phyloP scores from a whole-genome alignment of 2,329 filamentous ascomycete genomes.

The Ophiostoma sp. region DNA sequence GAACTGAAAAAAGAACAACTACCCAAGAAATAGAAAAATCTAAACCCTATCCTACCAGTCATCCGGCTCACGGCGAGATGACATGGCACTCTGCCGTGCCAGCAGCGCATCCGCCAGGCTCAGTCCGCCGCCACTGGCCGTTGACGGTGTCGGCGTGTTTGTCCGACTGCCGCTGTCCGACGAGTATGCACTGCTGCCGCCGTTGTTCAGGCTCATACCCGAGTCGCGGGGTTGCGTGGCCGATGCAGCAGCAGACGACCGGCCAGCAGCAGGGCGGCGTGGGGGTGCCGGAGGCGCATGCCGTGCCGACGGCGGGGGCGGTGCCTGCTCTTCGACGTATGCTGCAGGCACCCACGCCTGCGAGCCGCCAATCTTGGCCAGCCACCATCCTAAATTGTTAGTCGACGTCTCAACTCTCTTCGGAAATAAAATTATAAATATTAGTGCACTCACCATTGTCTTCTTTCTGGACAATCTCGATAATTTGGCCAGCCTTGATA shows the following conservation, averaged over 20 bases:
- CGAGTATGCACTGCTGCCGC: slow-evolving; percentile 36
- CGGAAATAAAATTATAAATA: background rate
- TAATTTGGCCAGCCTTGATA: slow-evolving; percentile 70
- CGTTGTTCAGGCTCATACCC: slow-evolving; percentile 55
- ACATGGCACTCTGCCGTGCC: slow-evolving; percentile 71
- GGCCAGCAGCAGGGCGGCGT: slow-evolving; percentile 63
- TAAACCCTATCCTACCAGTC: slow-evolving; percentile 51
- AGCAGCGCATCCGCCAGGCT: slow-evolving; percentile 74
- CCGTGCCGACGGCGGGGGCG: slow-evolving; percentile 55
- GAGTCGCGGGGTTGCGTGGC: slow-evolving; percentile 67
- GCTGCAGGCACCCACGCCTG: slow-evolving; percentile 93
- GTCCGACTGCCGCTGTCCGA: slow-evolving; percentile 56
- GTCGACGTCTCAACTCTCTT: background rate
- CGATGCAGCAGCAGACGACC: slow-evolving; percentile 54
- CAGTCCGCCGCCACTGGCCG: slow-evolving; percentile 58
- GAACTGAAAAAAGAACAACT: background rate
- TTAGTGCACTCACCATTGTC: slow-evolving; percentile 63
- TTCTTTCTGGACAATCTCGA: slow-evolving; percentile 91
- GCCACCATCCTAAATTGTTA: slow-evolving; percentile 76
- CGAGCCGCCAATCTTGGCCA: slow-evolving; percentile 66
- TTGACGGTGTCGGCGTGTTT: slow-evolving; percentile 64
- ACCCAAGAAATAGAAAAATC: background rate
- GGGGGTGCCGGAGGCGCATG: slow-evolving; percentile 64
- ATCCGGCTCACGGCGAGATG: slow-evolving; percentile 63
- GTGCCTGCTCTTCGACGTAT: slow-evolving; percentile 79